phyloP scores from a whole-genome alignment of 2,329 filamentous ascomycete genomes.

The Alternaria arbusti region DNA sequence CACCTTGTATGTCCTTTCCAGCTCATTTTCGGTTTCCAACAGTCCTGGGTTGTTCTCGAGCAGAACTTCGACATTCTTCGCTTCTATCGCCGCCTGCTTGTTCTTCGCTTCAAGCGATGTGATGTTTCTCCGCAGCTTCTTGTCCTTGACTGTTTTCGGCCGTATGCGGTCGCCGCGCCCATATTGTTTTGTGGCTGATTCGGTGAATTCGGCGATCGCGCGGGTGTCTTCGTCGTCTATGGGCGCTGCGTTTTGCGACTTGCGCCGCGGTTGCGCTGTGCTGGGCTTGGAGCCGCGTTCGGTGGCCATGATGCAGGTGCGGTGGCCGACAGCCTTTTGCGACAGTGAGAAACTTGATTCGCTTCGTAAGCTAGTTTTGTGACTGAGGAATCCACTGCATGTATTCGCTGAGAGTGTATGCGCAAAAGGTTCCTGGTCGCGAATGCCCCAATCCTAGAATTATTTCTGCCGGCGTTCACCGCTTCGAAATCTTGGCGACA shows the following conservation, averaged over 20 bases:
- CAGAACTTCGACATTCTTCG: constrained; percentile 94
- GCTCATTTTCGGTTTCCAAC: constrained; percentile 82
- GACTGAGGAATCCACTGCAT: neutral
- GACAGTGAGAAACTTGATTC: neutral
- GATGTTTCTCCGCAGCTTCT: constrained; percentile 84
- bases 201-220: constrained; percentile 40
- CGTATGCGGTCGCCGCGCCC: constrained; percentile 81
- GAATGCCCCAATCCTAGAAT: constrained; percentile 13
- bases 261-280: constrained; percentile 26
- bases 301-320: constrained; percentile 27
- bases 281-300: constrained; percentile 24
- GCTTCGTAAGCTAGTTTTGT: neutral
- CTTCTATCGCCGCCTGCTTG: constrained; percentile 78
- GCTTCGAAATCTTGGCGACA: constrained; percentile 17
- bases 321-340: no score
- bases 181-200: constrained; percentile 73
- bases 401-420: neutral
- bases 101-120: constrained; percentile 81
- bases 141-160: constrained; percentile 78
- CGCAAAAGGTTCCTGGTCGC: neutral
- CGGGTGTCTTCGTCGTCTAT: constrained; percentile 38
- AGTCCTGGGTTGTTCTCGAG: constrained; percentile 87
- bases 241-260: constrained; percentile 28
- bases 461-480: constrained; percentile 17
- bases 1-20: constrained; percentile 92